Base-by-base conservation (phyloP, 805 yeast species). In the Candida silvicultrix region DNA sequence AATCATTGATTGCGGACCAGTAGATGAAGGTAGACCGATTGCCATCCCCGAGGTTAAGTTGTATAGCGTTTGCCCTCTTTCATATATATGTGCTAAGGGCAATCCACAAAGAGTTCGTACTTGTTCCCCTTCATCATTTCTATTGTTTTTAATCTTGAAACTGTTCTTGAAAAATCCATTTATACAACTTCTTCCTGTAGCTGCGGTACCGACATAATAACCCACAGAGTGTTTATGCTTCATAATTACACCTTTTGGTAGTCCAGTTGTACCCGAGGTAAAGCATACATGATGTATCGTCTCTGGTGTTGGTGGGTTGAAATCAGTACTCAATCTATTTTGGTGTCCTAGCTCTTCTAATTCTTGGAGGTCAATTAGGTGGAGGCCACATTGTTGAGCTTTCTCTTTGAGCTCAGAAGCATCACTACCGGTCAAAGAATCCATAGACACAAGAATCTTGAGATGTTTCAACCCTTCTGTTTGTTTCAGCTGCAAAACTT, bases 221-320 rank as follows among this genome's bases (percentile, higher is more conserved):
- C 79, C 67, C 20, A 70, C 65, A 18, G 72, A 69, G 52, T 66
- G 68, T 4, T 55, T 53, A 36, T 80, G 83, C 9, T 75, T 63
- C 2, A 70, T 44, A 11, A 73, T 67, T n/a, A 74, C 84, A 29
- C 85, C 85, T 58, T 80, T 80, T 37, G 85, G 85, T n/a, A 70
- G 57, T 5, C 83, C 83, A 3, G 83, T 76, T 2, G 85, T 80
- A 21, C 85, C 85, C 0, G 82, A 76, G 4, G 85, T 80, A 59
- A 79, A 79, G 36, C 77, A 74, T 41, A 80, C 71, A 22, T 83
- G 74, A 49, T 71, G 66, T 4, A 64, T 51, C 42, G 64, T 66
- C 6, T 68, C 64, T 1, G 74, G 71, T 4, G 49, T 53, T 4
- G 71, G 70, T 41, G 50, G 40, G 50, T 52, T 48, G 25, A 35